These are phyloP conservation scores for Suillus variegatus DNA, from an alignment of 768 basidiomycete species.

Conservation along the genomic window DNA sequence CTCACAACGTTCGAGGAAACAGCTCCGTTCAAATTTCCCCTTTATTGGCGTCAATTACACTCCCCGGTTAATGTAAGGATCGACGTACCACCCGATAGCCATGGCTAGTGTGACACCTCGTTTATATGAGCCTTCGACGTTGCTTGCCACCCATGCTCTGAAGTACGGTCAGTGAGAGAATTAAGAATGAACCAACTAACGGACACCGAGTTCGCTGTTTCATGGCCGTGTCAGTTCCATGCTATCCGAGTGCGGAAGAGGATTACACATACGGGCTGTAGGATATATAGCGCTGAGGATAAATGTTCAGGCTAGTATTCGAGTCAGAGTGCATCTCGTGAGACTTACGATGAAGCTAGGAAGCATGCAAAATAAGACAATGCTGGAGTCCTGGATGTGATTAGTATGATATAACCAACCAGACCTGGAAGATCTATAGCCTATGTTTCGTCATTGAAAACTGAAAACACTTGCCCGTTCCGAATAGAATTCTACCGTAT, in stretches of 20 bases:
- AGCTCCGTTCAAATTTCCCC: slow-evolving; percentile 70
- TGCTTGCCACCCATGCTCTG: slow-evolving; percentile 61
- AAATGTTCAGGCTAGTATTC: background rate
- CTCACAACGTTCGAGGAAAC: slow-evolving; percentile 66
- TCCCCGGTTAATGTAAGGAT: slow-evolving; percentile 5
- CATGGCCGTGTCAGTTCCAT: background rate
- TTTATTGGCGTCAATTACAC: slow-evolving; percentile 10
- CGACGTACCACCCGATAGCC: slow-evolving; percentile 57
- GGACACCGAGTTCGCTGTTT: slow-evolving; percentile 52
- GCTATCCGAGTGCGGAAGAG: background rate
- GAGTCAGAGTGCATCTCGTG: background rate
- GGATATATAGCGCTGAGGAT: slow-evolving; percentile 46
- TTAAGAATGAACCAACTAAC: slow-evolving; percentile 18
- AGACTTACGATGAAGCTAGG: slow-evolving; percentile 65
- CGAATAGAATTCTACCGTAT: slow-evolving; percentile 22
- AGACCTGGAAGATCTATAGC: slow-evolving; percentile 33
- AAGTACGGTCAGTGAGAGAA: background rate
- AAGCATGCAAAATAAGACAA: slow-evolving; percentile 75
- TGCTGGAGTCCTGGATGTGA: slow-evolving; percentile 56
- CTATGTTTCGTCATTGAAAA: too few species aligned
- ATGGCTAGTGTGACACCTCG: slow-evolving; percentile 69
- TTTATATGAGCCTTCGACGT: slow-evolving; percentile 75
- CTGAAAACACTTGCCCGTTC: slow-evolving; percentile 26
- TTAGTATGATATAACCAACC: slow-evolving; percentile 67
- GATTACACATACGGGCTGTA: slow-evolving; percentile 39